A percentile compares a stretch with the other conserved stretches of the same genome.
These are phyloP conservation scores for Phaffia australis DNA, from an alignment of 768 basidiomycete species.

Conservation along the genomic window DNA sequence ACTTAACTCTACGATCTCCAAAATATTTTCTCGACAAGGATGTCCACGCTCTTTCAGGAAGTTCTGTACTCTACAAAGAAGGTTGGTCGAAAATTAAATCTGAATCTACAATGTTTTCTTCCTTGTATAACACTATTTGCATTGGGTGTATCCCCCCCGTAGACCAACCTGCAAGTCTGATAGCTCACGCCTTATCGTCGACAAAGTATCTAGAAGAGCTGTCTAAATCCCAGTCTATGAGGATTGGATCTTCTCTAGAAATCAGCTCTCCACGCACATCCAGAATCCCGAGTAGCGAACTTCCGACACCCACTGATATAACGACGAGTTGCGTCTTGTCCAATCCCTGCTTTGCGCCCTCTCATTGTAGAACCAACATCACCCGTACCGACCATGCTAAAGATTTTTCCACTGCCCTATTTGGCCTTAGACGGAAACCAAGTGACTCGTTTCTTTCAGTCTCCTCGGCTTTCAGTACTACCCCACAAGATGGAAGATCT, in stretches of 20 bases:
- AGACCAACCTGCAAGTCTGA: constrained; percentile 37
- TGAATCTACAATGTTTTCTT: constrained; percentile 32
- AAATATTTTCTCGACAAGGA: constrained; percentile 33
- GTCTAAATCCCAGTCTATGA: constrained; percentile 18
- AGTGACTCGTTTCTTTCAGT: constrained; percentile 9
- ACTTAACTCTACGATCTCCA: background rate
- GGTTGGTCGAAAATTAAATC: constrained; percentile 65
- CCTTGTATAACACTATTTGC: no score
- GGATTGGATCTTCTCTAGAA: background rate
- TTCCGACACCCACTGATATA: background rate
- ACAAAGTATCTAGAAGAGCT: constrained; percentile 49
- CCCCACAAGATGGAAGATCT: background rate
- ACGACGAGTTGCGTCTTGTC: background rate
- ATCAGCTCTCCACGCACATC: constrained; percentile 44
- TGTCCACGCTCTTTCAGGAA: constrained; percentile 56
- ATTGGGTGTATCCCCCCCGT: constrained; percentile 20
- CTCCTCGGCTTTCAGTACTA: background rate
- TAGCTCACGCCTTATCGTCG: constrained; percentile 35
- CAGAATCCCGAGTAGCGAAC: constrained; percentile 36
- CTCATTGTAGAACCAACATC: constrained; percentile 13
- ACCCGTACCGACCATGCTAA: constrained; percentile 46
- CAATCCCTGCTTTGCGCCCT: background rate
- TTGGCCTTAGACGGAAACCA: constrained; percentile 13
- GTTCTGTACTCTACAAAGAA: constrained; percentile 56
- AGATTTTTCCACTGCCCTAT: constrained; percentile 36